These are phyloP conservation scores for Hygrophorus russula DNA, from an alignment of 768 basidiomycete species.

Conservation along the genomic window DNA sequence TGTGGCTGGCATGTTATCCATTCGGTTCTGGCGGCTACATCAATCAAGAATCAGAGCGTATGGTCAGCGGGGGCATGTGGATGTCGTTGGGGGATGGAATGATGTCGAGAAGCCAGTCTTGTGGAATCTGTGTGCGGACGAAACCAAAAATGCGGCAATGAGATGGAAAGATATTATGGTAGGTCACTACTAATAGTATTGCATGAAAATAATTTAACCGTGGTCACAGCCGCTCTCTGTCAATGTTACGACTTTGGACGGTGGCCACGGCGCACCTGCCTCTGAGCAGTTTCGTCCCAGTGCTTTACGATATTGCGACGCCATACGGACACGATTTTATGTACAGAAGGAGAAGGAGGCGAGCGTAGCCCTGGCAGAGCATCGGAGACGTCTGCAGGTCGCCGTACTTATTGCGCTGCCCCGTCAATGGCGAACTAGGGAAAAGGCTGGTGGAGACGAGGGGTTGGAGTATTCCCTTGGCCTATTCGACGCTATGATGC, in stretches of 20 bases:
- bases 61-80: neutral
- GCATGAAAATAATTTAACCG: neutral
- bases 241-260: neutral
- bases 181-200: conserved; percentile 11
- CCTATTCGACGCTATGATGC: conserved; percentile 16
- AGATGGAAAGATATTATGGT: conserved; percentile 34
- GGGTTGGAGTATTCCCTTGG: conserved; percentile 21
- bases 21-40: conserved; percentile 30
- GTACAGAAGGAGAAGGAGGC: neutral
- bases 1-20: conserved; percentile 31
- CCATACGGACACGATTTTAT: neutral
- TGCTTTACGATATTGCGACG: neutral
- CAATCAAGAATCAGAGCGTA: conserved; percentile 6
- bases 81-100: neutral
- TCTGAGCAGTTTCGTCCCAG: neutral
- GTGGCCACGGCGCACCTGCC: no score
- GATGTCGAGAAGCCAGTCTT: conserved; percentile 26
- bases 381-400: conserved; percentile 18
- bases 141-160: conserved; percentile 5
- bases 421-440: conserved; percentile 4
- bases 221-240: neutral
- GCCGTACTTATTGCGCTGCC: conserved; percentile 23
- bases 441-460: conserved; percentile 2
- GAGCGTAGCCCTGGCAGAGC: neutral
- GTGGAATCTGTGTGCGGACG: conserved; percentile 34